phyloP scores from a whole-genome alignment of 140 eudicot genomes.

The Senecio squalidus region DNA sequence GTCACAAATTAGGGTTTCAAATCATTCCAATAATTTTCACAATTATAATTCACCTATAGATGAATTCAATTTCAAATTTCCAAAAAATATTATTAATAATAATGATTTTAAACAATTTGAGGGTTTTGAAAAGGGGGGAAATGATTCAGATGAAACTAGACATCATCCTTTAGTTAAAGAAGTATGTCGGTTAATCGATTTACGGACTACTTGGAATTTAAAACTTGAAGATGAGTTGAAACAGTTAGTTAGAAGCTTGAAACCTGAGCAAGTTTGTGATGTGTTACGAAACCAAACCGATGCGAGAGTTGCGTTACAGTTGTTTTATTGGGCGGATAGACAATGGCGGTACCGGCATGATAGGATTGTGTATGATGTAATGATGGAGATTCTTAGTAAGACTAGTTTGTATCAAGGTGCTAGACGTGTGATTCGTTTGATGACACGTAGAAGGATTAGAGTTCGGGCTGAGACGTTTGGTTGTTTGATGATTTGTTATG shows the following conservation, averaged over 20 bases:
- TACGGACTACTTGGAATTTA: conserved; percentile 53
- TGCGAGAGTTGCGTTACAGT: conserved; percentile 67
- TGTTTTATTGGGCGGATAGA: conserved; percentile 80
- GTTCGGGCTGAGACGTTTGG: conserved; percentile 46
- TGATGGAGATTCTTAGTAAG: conserved; percentile 70
- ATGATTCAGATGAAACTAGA: conserved; percentile 45
- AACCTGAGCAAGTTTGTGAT: conserved; percentile 68
- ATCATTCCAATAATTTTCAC: background rate
- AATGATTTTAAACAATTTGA: conserved; percentile 23
- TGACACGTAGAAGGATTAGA: conserved; percentile 53
- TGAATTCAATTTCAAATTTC: conserved; percentile 30
- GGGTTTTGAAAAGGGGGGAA: conserved; percentile 26
- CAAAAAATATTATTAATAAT: conserved; percentile 20
- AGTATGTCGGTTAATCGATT: conserved; percentile 49
- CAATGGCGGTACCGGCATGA: conserved; percentile 86
- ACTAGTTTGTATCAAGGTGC: conserved; percentile 82
- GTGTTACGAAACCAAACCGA: conserved; percentile 53
- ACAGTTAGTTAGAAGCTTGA: conserved; percentile 52
- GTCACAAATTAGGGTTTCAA: conserved; percentile 5
- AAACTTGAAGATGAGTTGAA: conserved; percentile 55
- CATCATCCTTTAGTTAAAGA: conserved; percentile 88
- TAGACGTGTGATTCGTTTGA: conserved; percentile 57
- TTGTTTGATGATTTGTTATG: conserved; percentile 65
- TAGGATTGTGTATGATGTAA: conserved; percentile 51
- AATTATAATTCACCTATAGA: conserved; percentile 3